Base-by-base conservation (phyloP, 495 filamentous ascomycete species). In the Hapsidospora chrysogenum region DNA sequence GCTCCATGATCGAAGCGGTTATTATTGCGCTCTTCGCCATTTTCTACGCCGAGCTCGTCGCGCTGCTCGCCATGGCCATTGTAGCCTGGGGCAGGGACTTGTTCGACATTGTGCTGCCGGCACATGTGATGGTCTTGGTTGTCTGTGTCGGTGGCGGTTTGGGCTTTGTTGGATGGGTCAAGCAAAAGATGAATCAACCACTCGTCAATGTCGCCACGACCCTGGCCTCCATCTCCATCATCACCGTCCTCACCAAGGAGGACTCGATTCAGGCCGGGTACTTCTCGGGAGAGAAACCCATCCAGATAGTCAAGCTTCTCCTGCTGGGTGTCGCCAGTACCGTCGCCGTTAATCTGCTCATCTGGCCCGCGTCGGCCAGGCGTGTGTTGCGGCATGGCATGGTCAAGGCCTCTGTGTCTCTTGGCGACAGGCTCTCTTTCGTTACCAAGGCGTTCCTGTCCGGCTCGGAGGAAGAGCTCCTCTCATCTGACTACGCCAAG, bases 241-340 rank as follows among this genome's bases (percentile, higher is more conserved):
- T 95, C 49, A 89, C 81, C 2, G 70, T 94, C 26, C 56, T 95
- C 42, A 95, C 89, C 2, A 94, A 92, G 53, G 89, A 96, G 54
- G 85, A 81, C 39, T 70, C 80, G 1, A 74, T 95, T 2, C 81
- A 93, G 48, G 70, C 63, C 17, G 82, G 76, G 3, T 72, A 76
- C 25, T 79, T 95, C 46, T 81, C 78, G 0, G 68, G 81, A 41
- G 73, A 72, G 19, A 92, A 94, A 54, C 78, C 94, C 22, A 63
- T 69, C 9, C 86, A 95, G 56, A 81, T 92, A 11, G 55, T 93
- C 47, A 86, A 85, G 46, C 93, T 95, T 70, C 69, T 97, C 11
- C 46, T 86, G 20, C 84, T 94, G 79, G 86, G 84, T 5, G 75
- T 89, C 11, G 70, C 72, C 7, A 68, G 69, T 32, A 76, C 85